These are phyloP conservation scores for Lagenidium giganteum DNA, from an alignment of 352 stramenopile species.

Conservation along the genomic window DNA sequence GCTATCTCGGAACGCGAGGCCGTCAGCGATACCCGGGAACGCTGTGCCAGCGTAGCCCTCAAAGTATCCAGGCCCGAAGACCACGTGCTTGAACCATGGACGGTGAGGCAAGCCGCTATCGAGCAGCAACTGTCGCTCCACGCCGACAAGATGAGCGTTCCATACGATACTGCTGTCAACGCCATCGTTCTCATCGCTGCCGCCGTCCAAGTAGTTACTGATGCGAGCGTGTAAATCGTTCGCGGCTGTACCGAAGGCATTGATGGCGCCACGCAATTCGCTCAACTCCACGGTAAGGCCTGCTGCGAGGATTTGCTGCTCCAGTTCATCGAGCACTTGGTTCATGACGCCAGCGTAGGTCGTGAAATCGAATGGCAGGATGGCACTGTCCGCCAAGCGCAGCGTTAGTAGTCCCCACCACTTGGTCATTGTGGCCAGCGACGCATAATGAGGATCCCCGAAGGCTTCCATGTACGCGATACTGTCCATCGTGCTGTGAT, in stretches of 20 bases:
- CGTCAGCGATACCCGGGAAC: constrained; percentile 44
- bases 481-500: constrained; percentile 79
- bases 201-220: constrained; percentile 4
- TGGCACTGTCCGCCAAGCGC: constrained; percentile 19
- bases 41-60: constrained; percentile 41
- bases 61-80: constrained; percentile 57
- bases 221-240: constrained; percentile 21
- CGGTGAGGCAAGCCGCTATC: constrained; percentile 38
- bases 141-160: constrained; percentile 40
- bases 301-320: constrained; percentile 17
- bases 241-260: constrained; percentile 28
- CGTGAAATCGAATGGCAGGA: constrained; percentile 19
- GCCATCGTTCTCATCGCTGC: constrained; percentile 2
- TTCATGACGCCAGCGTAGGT: constrained; percentile 23
- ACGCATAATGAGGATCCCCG: constrained; percentile 38
- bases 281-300: constrained; percentile 28
- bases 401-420: constrained; percentile 38
- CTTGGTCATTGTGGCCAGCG: constrained; percentile 24
- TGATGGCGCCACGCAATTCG: constrained; percentile 30
- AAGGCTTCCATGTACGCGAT: constrained; percentile 43
- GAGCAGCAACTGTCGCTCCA: constrained; percentile 39
- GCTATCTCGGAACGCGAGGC: constrained; percentile 34
- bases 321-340: constrained; percentile 25
- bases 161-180: constrained; percentile 15
- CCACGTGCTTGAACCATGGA: constrained; percentile 54